Evolutionary conservation across 164 flowering plant genomes (phyloP).

Genomic region (Magnolia sinica): DNA sequence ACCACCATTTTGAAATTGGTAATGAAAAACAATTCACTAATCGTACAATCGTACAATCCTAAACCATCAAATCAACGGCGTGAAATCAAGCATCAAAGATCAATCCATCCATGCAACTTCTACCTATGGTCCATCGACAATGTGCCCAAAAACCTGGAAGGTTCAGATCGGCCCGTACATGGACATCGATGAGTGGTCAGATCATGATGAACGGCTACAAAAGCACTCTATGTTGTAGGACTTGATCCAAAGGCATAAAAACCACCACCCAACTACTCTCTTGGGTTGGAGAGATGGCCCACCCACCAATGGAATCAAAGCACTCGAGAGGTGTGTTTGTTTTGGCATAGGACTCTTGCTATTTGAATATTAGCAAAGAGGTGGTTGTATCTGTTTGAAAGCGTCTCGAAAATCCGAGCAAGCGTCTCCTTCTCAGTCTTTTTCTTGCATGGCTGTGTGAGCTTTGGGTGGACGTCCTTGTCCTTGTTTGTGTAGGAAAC

Average conservation of each 20-base stretch:
- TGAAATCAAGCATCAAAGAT: background rate
- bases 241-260: background rate
- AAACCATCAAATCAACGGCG: background rate
- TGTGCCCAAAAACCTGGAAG: background rate
- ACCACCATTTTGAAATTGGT: too few relatives aligned
- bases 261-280: background rate
- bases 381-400: slow-evolving; percentile 3
- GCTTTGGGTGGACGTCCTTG: background rate
- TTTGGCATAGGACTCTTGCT: background rate
- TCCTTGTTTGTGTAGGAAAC: slow-evolving; percentile 1
- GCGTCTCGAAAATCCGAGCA: slow-evolving; percentile 6
- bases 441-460: background rate
- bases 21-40: too few relatives aligned
- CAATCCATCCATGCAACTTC: background rate
- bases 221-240: background rate
- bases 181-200: background rate
- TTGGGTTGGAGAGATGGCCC: background rate
- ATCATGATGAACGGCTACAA: background rate
- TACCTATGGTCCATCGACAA: background rate
- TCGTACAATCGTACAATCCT: background rate
- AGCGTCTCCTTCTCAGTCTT: slow-evolving; percentile 4
- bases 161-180: background rate
- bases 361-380: background rate
- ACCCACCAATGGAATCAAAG: background rate
- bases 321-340: background rate